Percentiles rank a stretch among this genome's conserved stretches.
These are phyloP conservation scores for Cordyceps tenuipes DNA, from an alignment of 2,329 filamentous ascomycete species.

Conservation along the genomic window DNA sequence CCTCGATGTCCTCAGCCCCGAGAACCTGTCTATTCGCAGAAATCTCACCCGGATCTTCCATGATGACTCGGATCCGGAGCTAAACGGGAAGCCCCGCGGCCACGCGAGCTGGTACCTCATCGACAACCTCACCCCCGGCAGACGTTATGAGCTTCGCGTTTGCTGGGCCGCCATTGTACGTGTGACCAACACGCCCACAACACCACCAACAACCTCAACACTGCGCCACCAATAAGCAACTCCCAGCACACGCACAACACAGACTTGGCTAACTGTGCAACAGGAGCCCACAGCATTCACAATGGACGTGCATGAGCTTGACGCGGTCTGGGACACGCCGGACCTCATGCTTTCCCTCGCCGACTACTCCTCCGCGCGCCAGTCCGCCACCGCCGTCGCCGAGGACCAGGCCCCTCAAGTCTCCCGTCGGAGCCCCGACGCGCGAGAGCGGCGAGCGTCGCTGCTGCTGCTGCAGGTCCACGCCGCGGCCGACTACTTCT, in stretches of 20 bases:
- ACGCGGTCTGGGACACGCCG: slow-evolving; percentile 52
- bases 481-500: slow-evolving; percentile 79
- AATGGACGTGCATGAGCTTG: slow-evolving; percentile 55
- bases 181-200: slow-evolving; percentile 20
- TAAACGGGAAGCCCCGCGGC: slow-evolving; percentile 37
- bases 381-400: slow-evolving; percentile 20
- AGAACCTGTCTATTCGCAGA: slow-evolving; percentile 48
- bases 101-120: slow-evolving; percentile 72
- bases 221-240: too few relatives aligned
- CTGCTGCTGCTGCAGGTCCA: slow-evolving; percentile 65
- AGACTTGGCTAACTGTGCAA: neutral
- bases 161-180: slow-evolving; percentile 91
- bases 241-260: too few relatives aligned
- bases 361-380: slow-evolving; percentile 48
- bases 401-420: slow-evolving; percentile 7
- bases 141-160: slow-evolving; percentile 82
- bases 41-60: slow-evolving; percentile 63
- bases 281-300: slow-evolving; percentile 82
- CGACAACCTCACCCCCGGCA: slow-evolving; percentile 56
- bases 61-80: slow-evolving; percentile 24
- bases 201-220: neutral
- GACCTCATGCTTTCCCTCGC: slow-evolving; percentile 58
- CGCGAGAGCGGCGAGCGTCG: slow-evolving; percentile 31
- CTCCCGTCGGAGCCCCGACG: neutral
- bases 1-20: slow-evolving; percentile 56